Conservation (phyloP, 2,329 filamentous ascomycete species). For the Pseudocercospora fuligena region DNA sequence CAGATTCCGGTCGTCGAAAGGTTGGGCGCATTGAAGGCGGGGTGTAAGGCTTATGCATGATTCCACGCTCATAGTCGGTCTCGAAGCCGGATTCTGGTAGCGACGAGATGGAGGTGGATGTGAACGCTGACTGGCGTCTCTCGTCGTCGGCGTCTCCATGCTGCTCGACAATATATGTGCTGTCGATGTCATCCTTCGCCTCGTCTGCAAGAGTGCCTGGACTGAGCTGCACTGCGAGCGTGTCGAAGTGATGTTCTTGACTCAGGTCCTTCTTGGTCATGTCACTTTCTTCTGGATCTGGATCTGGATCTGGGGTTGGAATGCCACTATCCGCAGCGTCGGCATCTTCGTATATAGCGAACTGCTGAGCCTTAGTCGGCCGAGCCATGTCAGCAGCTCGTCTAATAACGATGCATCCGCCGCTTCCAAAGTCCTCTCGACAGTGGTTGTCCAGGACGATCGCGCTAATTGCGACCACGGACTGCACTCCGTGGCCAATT, state of each 20-base stretch:
- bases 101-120: slow-evolving; percentile 40
- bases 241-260: not conserved
- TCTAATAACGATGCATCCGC: slow-evolving; percentile 9
- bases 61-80: slow-evolving; percentile 32
- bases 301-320: slow-evolving; percentile 9
- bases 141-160: slow-evolving; percentile 19
- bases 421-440: not conserved
- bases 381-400: slow-evolving; percentile 52
- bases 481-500: not conserved
- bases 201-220: not conserved
- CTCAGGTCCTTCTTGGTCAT: not conserved
- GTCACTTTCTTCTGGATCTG: slow-evolving; percentile 1
- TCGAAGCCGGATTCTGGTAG: slow-evolving; percentile 39
- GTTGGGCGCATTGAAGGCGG: slow-evolving; percentile 65
- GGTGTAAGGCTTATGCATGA: slow-evolving; percentile 50
- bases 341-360: slow-evolving; percentile 27
- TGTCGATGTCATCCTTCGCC: slow-evolving; percentile 9
- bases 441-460: not conserved
- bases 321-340: slow-evolving; percentile 13
- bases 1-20: slow-evolving; percentile 71
- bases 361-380: slow-evolving; percentile 45
- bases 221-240: not conserved
- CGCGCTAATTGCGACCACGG: not conserved
- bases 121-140: slow-evolving; percentile 35
- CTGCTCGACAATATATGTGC: slow-evolving; percentile 15